A percentile compares a stretch with the other conserved stretches of the same genome.
These are phyloP conservation scores for Uronychia binucleata DNA, from an alignment of 73 alveolate species.

Conservation along the genomic window DNA sequence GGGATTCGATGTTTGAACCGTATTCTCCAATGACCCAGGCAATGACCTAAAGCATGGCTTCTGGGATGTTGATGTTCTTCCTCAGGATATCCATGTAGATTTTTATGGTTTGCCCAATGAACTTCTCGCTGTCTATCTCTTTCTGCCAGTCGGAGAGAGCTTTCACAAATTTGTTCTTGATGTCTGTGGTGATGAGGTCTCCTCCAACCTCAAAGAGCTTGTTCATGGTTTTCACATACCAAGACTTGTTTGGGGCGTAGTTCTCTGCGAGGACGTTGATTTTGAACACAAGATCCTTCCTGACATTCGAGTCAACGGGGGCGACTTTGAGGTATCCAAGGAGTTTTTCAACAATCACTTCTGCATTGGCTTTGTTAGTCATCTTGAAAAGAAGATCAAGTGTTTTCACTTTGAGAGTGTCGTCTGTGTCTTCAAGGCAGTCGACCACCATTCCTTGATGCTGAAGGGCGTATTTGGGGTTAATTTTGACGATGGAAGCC, in stretches of 20 bases:
- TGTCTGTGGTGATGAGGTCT: slow-evolving; percentile 86
- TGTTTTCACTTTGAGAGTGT: slow-evolving; percentile 96
- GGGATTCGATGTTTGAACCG: slow-evolving; percentile 69
- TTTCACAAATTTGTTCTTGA: slow-evolving; percentile 77
- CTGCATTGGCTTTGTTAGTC: slow-evolving; percentile 97
- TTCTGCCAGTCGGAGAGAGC: slow-evolving; percentile 88
- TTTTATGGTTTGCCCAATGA: slow-evolving; percentile 80
- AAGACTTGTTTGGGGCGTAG: slow-evolving; percentile 86
- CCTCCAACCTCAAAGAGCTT: slow-evolving; percentile 90
- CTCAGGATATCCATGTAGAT: slow-evolving; percentile 84
- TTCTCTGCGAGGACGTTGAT: slow-evolving; percentile 87
- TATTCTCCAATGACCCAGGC: slow-evolving; percentile 95
- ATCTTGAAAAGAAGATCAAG: slow-evolving; percentile 94
- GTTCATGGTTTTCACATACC: slow-evolving; percentile 95
- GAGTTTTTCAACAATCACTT: slow-evolving; percentile 94
- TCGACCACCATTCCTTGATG: slow-evolving; percentile 98
- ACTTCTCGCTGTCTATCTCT: slow-evolving; percentile 81
- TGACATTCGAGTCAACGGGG: slow-evolving; percentile 77
- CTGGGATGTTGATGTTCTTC: slow-evolving; percentile 82
- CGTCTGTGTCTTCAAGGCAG: slow-evolving; percentile 98
- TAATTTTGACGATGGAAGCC: slow-evolving; percentile 86
- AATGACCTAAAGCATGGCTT: slow-evolving; percentile 83
- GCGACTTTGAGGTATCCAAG: slow-evolving; percentile 86
- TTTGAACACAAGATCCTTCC: slow-evolving; percentile 86
- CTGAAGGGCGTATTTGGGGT: slow-evolving; percentile 93